phyloP scores from a whole-genome alignment of 176 grass and related monocot genomes.

The Ananas comosus region DNA sequence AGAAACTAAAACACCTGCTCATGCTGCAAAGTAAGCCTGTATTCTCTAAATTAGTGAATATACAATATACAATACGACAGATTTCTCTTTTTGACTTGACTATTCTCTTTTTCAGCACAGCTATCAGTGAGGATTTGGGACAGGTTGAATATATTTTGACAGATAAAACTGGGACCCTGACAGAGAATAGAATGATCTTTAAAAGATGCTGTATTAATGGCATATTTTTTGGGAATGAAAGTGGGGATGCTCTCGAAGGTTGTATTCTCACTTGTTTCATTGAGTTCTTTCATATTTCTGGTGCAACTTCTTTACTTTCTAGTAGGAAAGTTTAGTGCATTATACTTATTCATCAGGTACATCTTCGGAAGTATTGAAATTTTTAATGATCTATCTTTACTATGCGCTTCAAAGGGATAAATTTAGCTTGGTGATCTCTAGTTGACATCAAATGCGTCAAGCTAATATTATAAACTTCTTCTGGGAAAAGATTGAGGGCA shows the following conservation, averaged over 20 bases:
- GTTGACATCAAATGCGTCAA: no score
- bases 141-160: constrained; percentile 97
- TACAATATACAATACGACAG: not conserved
- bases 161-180: constrained; percentile 94
- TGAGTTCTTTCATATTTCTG: constrained; percentile 10
- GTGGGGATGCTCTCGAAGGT: constrained; percentile 88
- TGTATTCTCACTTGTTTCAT: constrained; percentile 13
- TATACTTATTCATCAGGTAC: no score
- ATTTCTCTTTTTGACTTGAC: constrained; percentile 29
- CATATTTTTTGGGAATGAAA: constrained; percentile 68
- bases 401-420: no score
- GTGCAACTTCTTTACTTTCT: not conserved
- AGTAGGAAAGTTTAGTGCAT: not conserved
- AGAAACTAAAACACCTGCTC: constrained; percentile 71
- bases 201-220: constrained; percentile 83
- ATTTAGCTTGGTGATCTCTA: no score
- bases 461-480: no score
- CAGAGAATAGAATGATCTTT: constrained; percentile 86
- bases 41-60: not conserved
- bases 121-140: constrained; percentile 95
- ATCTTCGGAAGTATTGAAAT: no score
- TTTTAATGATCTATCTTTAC: no score
- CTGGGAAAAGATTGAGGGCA: no score
- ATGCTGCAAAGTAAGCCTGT: constrained; percentile 63
- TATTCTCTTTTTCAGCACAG: constrained; percentile 77